Base-by-base conservation (phyloP, 257 asterid genomes). In the Apocynum venetum region DNA sequence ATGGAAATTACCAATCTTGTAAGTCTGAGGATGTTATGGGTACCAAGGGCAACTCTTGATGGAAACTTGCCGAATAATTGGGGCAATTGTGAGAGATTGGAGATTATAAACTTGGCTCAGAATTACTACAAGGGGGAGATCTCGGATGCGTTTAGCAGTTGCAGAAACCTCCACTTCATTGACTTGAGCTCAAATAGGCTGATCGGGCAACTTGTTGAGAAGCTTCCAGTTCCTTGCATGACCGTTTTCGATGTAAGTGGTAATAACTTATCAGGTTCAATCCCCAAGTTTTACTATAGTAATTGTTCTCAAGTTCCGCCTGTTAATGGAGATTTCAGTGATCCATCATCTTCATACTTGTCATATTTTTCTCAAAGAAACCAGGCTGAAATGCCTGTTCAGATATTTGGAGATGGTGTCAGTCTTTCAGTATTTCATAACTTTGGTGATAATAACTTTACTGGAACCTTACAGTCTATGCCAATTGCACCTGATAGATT, bases 1-100 rank as follows among this genome's bases (percentile, higher is more conserved):
- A 57, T 69, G 8, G 92, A 81, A 77, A 86, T 95, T 40, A 74
- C 89, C 6, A 38, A 80, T 25, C 93, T 95, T 25, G 47, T 92
- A 13, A 88, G 91, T 87, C 85, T 95, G 97, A 87, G 86, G 85
- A 86, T 93, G 93, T 52, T 95, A 78, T 95, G 99, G 99, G 94
- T 91, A 77, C 98, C 98, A 0, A 66, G 96, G 77, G 92, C 99
- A 56, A 89, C 87, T 75, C 87, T 91, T 17, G 86, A 85, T 69
- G 99, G 96, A 19, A 61, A 78, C 53, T 80, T 95, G 52, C 97
- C 99, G 1, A 82, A 73, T 60, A 82, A 73, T 74, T 93, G 99
- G 99, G 92, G 93, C 80, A 82, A 87, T 63, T 95, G 99, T 84
- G 71, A 61, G 41, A 90, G 83, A 81, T 75, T 93, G 88, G 98